These are phyloP conservation scores for Hortiboletus flavorubellus DNA, from an alignment of 768 basidiomycete genomes.

Conservation along the genomic window DNA sequence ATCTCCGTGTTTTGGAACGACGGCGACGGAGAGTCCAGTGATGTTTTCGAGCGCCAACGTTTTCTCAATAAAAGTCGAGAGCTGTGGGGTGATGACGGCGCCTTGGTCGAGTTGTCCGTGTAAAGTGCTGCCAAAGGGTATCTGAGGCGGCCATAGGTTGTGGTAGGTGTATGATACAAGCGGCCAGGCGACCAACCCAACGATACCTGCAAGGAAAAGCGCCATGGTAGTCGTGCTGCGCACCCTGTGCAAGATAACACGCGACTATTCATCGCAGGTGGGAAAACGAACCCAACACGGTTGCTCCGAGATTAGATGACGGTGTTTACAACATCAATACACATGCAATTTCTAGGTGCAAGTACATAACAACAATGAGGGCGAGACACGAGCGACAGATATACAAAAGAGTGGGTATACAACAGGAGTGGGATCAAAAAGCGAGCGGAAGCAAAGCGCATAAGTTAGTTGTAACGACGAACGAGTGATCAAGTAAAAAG, in stretches of 20 bases:
- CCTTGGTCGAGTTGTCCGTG: neutral
- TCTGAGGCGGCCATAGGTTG: conserved; percentile 1
- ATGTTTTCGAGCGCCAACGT: conserved; percentile 22
- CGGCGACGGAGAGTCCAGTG: conserved; percentile 30
- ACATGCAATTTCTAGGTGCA: conserved; percentile 5
- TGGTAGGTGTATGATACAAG: conserved; percentile 9
- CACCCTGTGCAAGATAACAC: no score
- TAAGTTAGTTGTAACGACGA: conserved; percentile 17
- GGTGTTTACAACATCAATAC: neutral
- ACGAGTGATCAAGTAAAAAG: neutral
- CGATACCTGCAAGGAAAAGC: conserved; percentile 2
- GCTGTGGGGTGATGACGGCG: conserved; percentile 15
- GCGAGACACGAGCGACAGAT: neutral
- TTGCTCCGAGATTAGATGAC: neutral
- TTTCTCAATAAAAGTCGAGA: conserved; percentile 18
- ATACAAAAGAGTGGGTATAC: conserved; percentile 12
- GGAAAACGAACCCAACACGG: no score
- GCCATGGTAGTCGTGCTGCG: no score
- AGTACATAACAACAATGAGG: neutral
- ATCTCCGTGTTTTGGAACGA: conserved; percentile 24
- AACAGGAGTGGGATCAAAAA: conserved; percentile 9
- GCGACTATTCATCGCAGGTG: no score
- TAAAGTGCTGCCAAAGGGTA: neutral
- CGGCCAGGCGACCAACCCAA: conserved; percentile 12
- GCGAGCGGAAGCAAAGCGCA: conserved; percentile 1